Conservation (phyloP, 257 asterid genomes). For the Solanum stenotomum region DNA sequence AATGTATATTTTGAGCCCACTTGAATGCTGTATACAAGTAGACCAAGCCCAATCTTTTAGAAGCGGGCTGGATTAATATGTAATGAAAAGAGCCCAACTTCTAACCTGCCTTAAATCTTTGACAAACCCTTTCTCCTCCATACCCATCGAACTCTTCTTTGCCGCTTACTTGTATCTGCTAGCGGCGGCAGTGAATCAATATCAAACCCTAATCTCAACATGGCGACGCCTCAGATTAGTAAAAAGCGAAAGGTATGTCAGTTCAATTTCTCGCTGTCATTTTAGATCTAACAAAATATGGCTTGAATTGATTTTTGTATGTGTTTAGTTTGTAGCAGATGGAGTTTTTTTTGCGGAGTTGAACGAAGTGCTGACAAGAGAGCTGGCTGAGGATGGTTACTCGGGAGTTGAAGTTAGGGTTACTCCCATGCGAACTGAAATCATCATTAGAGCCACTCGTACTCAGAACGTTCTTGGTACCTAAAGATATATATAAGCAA, state of each 20-base stretch:
- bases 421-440: conserved; percentile 56
- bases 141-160: background rate
- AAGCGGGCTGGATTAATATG: background rate
- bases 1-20: background rate
- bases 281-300: background rate
- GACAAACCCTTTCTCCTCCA: background rate
- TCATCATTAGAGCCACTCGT: conserved; percentile 52
- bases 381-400: conserved; percentile 57
- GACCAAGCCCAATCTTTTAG: background rate
- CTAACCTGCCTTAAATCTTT: background rate
- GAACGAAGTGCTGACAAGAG: conserved; percentile 50
- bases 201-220: background rate
- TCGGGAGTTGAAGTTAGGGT: conserved; percentile 59
- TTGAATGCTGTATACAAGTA: background rate
- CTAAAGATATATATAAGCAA: background rate
- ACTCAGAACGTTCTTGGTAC: conserved; percentile 54
- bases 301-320: background rate
- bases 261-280: background rate
- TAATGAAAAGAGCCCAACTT: background rate
- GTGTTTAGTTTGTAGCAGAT: conserved; percentile 38
- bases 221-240: conserved; percentile 4
- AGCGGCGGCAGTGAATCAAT: background rate
- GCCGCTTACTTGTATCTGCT: background rate
- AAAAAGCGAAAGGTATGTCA: background rate
- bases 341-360: conserved; percentile 51